Conservation (phyloP, 208 protist genomes). For the Endotrypanum monterogeii region DNA sequence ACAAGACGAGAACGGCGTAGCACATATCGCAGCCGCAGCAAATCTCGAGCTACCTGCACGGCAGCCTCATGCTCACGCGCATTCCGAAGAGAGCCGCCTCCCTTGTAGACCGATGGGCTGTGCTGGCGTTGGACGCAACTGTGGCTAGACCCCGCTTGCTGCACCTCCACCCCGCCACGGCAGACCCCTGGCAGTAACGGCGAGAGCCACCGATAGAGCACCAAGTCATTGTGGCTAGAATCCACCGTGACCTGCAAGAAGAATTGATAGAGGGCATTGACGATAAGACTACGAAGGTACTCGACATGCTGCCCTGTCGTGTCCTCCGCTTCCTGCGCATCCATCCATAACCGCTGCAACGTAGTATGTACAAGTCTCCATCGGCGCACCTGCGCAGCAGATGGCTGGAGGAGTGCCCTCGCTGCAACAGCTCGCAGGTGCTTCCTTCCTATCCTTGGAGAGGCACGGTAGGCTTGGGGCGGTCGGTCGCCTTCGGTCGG, state of each 20-base stretch:
- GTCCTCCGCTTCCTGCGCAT: constrained; percentile 40
- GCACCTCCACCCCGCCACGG: neutral
- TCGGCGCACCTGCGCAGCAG: neutral
- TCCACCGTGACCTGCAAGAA: constrained; percentile 54
- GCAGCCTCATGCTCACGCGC: constrained; percentile 18
- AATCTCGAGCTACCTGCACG: constrained; percentile 12
- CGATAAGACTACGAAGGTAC: constrained; percentile 36
- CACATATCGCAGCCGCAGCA: constrained; percentile 20
- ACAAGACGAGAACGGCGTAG: constrained; percentile 17
- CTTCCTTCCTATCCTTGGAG: neutral
- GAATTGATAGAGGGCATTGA: constrained; percentile 56
- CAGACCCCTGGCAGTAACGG: constrained; percentile 5
- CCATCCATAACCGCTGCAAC: constrained; percentile 25
- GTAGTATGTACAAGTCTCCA: neutral
- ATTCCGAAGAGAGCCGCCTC: neutral
- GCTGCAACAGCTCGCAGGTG: neutral
- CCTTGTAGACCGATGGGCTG: neutral
- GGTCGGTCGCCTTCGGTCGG: neutral
- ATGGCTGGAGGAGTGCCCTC: neutral
- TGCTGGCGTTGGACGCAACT: neutral
- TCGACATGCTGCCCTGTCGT: constrained; percentile 50
- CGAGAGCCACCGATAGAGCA: constrained; percentile 51
- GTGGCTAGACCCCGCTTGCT: neutral
- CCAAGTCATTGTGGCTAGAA: constrained; percentile 41
- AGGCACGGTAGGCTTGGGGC: neutral